Evolutionary conservation across 2,329 filamentous ascomycete genomes (phyloP).

Genomic region (Pseudogymnoascus sp.): DNA sequence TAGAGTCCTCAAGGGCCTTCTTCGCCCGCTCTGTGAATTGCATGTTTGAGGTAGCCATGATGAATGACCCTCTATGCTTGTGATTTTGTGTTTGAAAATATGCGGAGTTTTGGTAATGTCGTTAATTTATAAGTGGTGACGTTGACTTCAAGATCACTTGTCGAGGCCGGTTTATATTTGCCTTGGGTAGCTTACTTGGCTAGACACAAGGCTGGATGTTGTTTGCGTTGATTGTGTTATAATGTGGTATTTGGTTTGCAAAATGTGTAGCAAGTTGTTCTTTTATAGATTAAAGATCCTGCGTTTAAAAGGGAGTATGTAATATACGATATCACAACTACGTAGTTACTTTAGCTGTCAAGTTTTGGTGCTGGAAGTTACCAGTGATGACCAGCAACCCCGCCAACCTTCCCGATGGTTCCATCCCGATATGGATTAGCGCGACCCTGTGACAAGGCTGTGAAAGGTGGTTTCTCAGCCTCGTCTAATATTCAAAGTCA

Average conservation of each 20-base stretch:
- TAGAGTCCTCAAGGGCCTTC: conserved; percentile 82
- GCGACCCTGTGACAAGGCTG: neutral
- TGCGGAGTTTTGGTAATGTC: neutral
- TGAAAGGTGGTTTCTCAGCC: neutral
- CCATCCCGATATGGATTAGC: neutral
- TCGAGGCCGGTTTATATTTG: neutral
- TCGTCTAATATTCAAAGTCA: neutral
- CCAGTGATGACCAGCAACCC: conserved; percentile 1
- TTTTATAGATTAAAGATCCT: neutral
- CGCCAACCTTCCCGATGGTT: conserved; percentile 4
- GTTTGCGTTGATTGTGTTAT: neutral
- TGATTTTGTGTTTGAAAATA: conserved; percentile 4
- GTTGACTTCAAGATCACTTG: neutral
- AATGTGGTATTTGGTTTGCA: neutral
- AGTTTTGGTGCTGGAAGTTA: neutral
- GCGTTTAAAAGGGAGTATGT: neutral
- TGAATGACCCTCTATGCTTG: conserved; percentile 28
- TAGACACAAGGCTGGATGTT: neutral
- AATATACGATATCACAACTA: neutral
- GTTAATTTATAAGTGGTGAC: neutral
- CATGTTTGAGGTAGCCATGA: conserved; percentile 63
- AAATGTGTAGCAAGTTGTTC: neutral
- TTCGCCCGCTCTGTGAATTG: conserved; percentile 91
- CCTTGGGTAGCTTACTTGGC: neutral
- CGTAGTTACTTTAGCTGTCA: neutral